These are phyloP conservation scores for Caryopteris hybrid DNA, from an alignment of 305 asterid species.

Conservation along the genomic window DNA sequence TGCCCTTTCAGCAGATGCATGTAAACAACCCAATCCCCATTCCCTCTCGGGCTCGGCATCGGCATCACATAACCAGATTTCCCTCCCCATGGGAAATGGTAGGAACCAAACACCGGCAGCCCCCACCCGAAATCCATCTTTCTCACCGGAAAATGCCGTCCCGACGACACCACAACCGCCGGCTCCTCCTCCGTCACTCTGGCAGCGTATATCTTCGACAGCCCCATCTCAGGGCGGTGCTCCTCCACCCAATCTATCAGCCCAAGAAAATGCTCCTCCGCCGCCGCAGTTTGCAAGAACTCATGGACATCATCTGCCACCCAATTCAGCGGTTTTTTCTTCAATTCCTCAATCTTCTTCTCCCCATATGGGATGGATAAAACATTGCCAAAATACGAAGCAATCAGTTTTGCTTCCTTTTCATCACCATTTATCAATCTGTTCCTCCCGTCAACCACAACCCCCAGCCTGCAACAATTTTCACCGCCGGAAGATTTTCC, in stretches of 20 bases:
- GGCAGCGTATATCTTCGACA: conserved; percentile 44
- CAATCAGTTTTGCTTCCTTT: not conserved
- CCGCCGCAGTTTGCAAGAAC: conserved; percentile 29
- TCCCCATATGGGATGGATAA: conserved; percentile 60
- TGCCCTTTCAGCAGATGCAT: conserved; percentile 46
- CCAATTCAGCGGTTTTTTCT: conserved; percentile 30
- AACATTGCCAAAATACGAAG: conserved; percentile 55
- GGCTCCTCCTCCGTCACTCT: conserved; percentile 38
- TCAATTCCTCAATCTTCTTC: conserved; percentile 31
- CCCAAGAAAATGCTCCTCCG: conserved; percentile 59
- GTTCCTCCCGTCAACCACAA: conserved; percentile 57
- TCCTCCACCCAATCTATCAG: conserved; percentile 71
- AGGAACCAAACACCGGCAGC: conserved; percentile 44
- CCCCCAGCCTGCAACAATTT: conserved; percentile 34
- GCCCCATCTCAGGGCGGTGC: conserved; percentile 41
- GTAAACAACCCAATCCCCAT: conserved; percentile 71
- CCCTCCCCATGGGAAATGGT: conserved; percentile 66
- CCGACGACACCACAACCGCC: conserved; percentile 66
- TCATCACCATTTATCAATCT: conserved; percentile 31
- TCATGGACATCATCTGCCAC: conserved; percentile 42
- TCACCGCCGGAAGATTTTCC: conserved; percentile 2
- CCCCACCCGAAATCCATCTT: conserved; percentile 65
- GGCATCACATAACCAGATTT: conserved; percentile 73
- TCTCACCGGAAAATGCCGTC: conserved; percentile 38
- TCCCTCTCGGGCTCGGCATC: conserved; percentile 52